Evolutionary conservation across 129 eudicot genomes (phyloP).

Genomic region (Helichrysum umbraculigerum): DNA sequence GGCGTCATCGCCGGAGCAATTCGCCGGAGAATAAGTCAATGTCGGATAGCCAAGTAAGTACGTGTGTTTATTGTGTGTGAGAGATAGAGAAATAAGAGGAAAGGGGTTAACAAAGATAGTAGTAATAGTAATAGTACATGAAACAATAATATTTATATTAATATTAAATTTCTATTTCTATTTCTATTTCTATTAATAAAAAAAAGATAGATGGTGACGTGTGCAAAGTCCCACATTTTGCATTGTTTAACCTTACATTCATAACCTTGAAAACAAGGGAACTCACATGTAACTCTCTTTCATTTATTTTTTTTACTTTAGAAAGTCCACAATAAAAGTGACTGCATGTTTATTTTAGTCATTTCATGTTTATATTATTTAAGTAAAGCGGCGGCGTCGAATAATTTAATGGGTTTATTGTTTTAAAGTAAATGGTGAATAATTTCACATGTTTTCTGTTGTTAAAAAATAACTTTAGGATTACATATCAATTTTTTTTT

Average conservation of each 20-base stretch:
- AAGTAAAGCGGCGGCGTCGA: background rate
- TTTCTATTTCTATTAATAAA: constrained; percentile 3
- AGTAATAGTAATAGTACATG: constrained; percentile 1
- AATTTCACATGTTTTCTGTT: too few relatives aligned
- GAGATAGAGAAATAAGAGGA: constrained; percentile 23
- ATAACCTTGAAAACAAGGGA: background rate
- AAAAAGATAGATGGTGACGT: background rate
- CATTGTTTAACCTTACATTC: constrained; percentile 26
- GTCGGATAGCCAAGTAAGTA: constrained; percentile 45
- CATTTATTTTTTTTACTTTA: constrained; percentile 6
- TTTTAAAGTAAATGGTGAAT: too few relatives aligned
- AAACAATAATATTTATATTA: background rate
- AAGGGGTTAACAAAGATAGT: constrained; percentile 21
- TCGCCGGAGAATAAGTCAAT: constrained; percentile 39
- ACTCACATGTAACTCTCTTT: background rate
- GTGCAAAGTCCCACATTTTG: constrained; percentile 12
- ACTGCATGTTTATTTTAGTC: too few relatives aligned
- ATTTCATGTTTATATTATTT: too few relatives aligned
- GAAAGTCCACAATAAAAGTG: too few relatives aligned
- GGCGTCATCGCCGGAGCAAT: constrained; percentile 39
- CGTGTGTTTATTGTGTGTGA: constrained; percentile 12
- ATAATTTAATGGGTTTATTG: background rate
- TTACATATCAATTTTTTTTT: too few relatives aligned
- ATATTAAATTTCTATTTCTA: too few relatives aligned
- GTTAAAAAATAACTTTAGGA: too few relatives aligned